phyloP scores from a whole-genome alignment of 305 asterid genomes.

The Fraxinus baroniana region DNA sequence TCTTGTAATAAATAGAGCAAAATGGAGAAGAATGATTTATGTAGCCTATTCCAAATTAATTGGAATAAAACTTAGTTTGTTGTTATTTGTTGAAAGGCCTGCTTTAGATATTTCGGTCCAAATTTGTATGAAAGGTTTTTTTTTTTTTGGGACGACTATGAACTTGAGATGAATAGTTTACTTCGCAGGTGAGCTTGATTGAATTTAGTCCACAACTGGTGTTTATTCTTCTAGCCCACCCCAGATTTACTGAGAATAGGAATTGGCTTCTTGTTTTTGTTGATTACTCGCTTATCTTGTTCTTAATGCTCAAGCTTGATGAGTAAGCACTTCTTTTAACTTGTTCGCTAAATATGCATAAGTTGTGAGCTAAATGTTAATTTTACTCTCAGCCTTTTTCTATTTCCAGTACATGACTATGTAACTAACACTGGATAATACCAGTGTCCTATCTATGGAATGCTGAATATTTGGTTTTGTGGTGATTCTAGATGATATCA shows the following conservation, averaged over 20 bases:
- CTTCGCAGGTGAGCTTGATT: not conserved
- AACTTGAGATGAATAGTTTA: not conserved
- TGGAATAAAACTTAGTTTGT: not conserved
- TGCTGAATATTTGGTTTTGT: slow-evolving; percentile 34
- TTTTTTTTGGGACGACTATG: not conserved
- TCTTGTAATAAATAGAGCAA: not conserved
- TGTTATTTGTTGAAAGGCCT: not conserved
- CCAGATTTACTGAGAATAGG: not conserved
- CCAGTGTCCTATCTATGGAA: slow-evolving; percentile 13
- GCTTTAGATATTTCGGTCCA: not conserved
- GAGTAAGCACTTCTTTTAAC: not conserved
- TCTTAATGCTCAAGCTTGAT: not conserved
- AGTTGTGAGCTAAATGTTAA: not conserved
- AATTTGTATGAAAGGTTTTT: not conserved
- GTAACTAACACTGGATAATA: slow-evolving; percentile 11
- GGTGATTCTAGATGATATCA: slow-evolving; percentile 73
- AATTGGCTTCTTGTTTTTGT: not conserved
- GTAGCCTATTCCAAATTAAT: not conserved
- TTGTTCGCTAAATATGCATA: not conserved
- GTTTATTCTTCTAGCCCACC: not conserved
- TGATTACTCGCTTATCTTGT: not conserved
- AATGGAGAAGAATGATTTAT: not conserved
- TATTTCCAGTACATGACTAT: slow-evolving; percentile 3
- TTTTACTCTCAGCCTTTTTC: not conserved
- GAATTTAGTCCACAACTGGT: not conserved